Conservation (phyloP, 2,329 filamentous ascomycete species). For the Colletotrichum lindemuthianum region DNA sequence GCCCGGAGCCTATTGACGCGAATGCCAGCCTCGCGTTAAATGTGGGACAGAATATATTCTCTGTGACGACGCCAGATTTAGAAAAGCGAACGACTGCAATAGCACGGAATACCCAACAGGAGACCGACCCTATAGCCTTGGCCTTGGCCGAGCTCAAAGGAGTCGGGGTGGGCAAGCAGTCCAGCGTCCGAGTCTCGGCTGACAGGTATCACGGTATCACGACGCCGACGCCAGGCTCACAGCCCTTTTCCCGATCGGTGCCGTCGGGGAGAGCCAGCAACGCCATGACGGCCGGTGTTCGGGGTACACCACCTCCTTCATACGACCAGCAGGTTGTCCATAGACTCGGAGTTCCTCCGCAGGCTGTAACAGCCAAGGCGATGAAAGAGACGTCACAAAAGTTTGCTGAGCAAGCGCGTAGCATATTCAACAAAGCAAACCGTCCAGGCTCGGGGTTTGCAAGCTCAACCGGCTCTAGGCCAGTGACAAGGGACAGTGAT, state of each 20-base stretch:
- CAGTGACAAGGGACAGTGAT: constrained; percentile 68
- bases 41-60: constrained; percentile 94
- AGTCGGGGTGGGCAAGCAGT: constrained; percentile 78
- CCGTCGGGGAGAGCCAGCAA: constrained; percentile 50
- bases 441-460: constrained; percentile 50
- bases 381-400: constrained; percentile 97
- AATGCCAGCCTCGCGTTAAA: constrained; percentile 93
- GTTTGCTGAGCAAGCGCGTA: constrained; percentile 84
- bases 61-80: constrained; percentile 83
- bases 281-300: constrained; percentile 64
- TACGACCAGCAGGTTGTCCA: constrained; percentile 81
- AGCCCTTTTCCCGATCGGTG: constrained; percentile 55
- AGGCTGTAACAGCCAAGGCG: constrained; percentile 89
- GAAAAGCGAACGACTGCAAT: constrained; percentile 53
- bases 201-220: constrained; percentile 94
- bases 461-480: constrained; percentile 59
- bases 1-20: constrained; percentile 89
- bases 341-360: constrained; percentile 86
- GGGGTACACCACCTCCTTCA: constrained; percentile 85
- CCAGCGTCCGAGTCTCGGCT: constrained; percentile 86
- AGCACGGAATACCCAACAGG: constrained; percentile 61
- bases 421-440: constrained; percentile 69
- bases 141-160: constrained; percentile 94
- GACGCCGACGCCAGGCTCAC: constrained; percentile 74
- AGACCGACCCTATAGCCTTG: constrained; percentile 87